Evolutionary conservation across 2,329 filamentous ascomycete genomes (phyloP).

Genomic region (Didymella glomerata): DNA sequence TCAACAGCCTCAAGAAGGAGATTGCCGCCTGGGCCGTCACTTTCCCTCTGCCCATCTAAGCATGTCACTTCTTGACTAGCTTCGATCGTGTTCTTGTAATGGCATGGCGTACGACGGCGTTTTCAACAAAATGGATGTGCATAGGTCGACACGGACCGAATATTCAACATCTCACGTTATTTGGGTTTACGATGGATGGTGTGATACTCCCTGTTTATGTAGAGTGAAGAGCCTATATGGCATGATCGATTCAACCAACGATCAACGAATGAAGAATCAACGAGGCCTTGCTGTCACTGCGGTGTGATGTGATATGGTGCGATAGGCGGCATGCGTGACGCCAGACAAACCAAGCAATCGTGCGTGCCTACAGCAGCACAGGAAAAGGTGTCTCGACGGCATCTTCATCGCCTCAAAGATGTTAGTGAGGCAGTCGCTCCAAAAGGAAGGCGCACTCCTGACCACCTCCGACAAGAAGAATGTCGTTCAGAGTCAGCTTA

Average conservation of each 20-base stretch:
- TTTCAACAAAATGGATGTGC: conserved; percentile 41
- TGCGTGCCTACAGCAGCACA: too few species aligned
- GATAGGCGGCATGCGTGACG: too few species aligned
- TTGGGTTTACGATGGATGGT: conserved; percentile 18
- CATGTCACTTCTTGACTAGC: neutral
- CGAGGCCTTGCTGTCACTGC: neutral
- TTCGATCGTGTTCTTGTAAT: conserved; percentile 12
- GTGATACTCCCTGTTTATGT: conserved; percentile 24
- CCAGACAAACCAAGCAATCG: too few species aligned
- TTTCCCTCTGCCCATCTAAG: conserved; percentile 87
- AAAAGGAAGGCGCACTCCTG: too few species aligned
- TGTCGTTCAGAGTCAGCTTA: too few species aligned
- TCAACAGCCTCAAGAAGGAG: conserved; percentile 87
- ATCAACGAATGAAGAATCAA: conserved; percentile 16
- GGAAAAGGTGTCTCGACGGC: too few species aligned
- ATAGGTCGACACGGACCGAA: conserved; percentile 24
- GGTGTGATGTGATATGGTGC: too few species aligned
- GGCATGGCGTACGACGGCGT: conserved; percentile 31
- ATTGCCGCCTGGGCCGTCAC: conserved; percentile 84
- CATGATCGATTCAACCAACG: conserved; percentile 28
- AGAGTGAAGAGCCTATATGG: conserved; percentile 15
- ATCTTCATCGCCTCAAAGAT: too few species aligned
- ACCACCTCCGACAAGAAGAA: too few species aligned
- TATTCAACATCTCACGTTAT: conserved; percentile 40
- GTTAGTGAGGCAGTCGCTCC: too few species aligned